phyloP scores from a whole-genome alignment of 176 grass and related monocot genomes.

The Elymus sibiricus region DNA sequence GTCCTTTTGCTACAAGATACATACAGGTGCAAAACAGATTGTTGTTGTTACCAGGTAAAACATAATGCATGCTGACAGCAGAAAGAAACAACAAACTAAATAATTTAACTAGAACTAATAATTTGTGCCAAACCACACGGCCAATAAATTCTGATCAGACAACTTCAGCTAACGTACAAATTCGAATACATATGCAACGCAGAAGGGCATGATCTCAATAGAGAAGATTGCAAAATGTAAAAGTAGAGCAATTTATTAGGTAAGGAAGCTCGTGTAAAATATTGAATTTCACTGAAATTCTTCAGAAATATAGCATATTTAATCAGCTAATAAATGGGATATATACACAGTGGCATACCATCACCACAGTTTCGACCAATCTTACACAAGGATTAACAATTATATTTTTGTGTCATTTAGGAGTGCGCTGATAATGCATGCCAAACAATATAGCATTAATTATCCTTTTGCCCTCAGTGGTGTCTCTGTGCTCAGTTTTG shows the following conservation, averaged over 20 bases:
- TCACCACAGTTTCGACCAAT: background rate
- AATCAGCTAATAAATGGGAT: background rate
- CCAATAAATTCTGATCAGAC: background rate
- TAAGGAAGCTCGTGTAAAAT: background rate
- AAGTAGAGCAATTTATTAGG: background rate
- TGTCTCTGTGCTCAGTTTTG: too few relatives aligned
- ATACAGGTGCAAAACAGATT: background rate
- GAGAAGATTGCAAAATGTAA: background rate
- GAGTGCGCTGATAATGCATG: background rate
- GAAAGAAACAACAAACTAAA: background rate
- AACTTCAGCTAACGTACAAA: background rate
- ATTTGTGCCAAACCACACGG: background rate
- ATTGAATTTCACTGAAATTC: background rate
- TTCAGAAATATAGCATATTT: background rate
- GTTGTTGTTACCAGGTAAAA: background rate
- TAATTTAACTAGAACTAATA: background rate
- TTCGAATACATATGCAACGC: background rate
- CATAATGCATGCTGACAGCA: background rate
- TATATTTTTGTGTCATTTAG: background rate
- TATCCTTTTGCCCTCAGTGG: too few relatives aligned
- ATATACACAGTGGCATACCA: background rate
- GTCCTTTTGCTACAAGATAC: too few relatives aligned
- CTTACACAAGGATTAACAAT: background rate
- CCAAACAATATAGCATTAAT: background rate
- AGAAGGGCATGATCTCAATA: background rate